Evolutionary conservation across 768 basidiomycete species (phyloP).

Genomic region (Artomyces pyxidatus): DNA sequence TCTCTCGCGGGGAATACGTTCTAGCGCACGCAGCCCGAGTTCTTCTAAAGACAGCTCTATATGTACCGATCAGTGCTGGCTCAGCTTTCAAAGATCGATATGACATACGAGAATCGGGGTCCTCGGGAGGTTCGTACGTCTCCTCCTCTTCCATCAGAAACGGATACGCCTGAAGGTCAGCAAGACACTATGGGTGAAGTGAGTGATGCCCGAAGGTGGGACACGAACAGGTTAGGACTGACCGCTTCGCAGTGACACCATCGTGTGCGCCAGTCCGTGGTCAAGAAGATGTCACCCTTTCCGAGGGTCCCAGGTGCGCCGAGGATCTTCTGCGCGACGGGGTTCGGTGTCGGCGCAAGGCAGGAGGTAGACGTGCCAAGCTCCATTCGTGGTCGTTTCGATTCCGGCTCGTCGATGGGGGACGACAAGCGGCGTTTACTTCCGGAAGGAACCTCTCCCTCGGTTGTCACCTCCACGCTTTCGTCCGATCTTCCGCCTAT

Average conservation of each 20-base stretch:
- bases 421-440: background rate
- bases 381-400: slow-evolving; percentile 38
- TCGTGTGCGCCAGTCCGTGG: slow-evolving; percentile 62
- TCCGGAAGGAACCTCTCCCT: no score
- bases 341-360: slow-evolving; percentile 45
- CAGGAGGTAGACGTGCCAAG: slow-evolving; percentile 35
- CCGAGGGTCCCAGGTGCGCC: slow-evolving; percentile 37
- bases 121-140: slow-evolving; percentile 78
- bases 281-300: slow-evolving; percentile 68
- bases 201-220: background rate
- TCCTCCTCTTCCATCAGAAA: slow-evolving; percentile 74
- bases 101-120: slow-evolving; percentile 67
- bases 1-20: slow-evolving; percentile 65
- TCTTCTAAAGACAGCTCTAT: slow-evolving; percentile 74
- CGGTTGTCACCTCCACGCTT: slow-evolving; percentile 15
- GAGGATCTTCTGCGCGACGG: slow-evolving; percentile 36
- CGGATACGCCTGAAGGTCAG: slow-evolving; percentile 41
- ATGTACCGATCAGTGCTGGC: background rate
- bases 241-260: slow-evolving; percentile 73
- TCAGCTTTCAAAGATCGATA: background rate
- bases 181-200: slow-evolving; percentile 41
- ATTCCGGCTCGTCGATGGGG: background rate
- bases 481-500: slow-evolving; percentile 29
- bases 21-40: slow-evolving; percentile 72
- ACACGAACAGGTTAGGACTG: slow-evolving; percentile 16